Conservation (phyloP, 352 stramenopile genomes). For the Globisporangium heterothallicum region DNA sequence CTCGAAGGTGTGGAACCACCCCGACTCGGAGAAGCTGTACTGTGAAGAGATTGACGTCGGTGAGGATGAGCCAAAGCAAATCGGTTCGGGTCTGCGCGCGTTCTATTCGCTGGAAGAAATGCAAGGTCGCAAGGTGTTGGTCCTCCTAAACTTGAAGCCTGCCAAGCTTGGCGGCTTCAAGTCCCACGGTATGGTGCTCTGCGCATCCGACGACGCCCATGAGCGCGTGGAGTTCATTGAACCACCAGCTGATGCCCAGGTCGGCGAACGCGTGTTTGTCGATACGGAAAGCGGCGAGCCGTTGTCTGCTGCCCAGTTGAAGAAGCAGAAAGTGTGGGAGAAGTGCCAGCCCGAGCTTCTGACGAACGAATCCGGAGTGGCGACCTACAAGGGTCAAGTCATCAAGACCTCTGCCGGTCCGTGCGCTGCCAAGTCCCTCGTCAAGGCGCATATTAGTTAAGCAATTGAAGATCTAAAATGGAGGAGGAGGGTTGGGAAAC, state of each 20-base stretch:
- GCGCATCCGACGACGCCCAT: conserved; percentile 82
- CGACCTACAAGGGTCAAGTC: conserved; percentile 72
- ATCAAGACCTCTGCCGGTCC: conserved; percentile 68
- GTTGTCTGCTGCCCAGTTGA: conserved; percentile 72
- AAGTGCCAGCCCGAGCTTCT: conserved; percentile 65
- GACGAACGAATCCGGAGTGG: conserved; percentile 58
- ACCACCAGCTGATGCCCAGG: conserved; percentile 85
- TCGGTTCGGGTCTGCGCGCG: conserved; percentile 92
- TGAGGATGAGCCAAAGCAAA: conserved; percentile 88
- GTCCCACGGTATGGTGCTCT: conserved; percentile 97
- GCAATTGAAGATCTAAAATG: neutral
- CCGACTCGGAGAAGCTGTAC: conserved; percentile 93
- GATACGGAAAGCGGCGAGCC: conserved; percentile 61
- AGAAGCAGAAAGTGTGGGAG: conserved; percentile 88
- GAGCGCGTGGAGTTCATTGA: conserved; percentile 94
- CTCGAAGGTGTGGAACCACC: conserved; percentile 79
- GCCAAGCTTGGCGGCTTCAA: conserved; percentile 95
- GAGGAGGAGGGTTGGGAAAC: too few species aligned
- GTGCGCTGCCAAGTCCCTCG: conserved; percentile 58
- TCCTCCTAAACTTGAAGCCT: conserved; percentile 98
- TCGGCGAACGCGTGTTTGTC: conserved; percentile 92
- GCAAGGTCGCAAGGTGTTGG: conserved; percentile 91
- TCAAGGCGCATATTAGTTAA: conserved; percentile 71
- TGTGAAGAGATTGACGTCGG: conserved; percentile 99
- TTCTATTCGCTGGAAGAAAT: conserved; percentile 96